These are phyloP conservation scores for Furculomyces boomerangus DNA, from an alignment of 371 early-diverging fungal genomes.

Conservation along the genomic window DNA sequence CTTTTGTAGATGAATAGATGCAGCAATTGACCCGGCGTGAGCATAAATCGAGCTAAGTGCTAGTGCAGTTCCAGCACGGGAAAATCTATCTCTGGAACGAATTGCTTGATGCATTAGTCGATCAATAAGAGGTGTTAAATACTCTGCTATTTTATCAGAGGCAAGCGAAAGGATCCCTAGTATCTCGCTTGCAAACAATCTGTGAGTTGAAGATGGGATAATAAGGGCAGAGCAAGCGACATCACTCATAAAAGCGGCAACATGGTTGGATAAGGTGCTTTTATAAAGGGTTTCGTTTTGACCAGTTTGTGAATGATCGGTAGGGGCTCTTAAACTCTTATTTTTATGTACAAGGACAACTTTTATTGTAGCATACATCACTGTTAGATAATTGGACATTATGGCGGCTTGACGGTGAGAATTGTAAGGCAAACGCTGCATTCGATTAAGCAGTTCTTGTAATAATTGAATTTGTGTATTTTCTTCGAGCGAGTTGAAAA, in stretches of 20 bases:
- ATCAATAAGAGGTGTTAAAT: conserved; percentile 65
- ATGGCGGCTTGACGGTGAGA: conserved; percentile 57
- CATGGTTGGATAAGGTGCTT: conserved; percentile 2
- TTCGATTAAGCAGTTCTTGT: conserved; percentile 47
- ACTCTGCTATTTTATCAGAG: conserved; percentile 37
- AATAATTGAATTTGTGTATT: conserved; percentile 54
- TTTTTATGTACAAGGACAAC: background rate
- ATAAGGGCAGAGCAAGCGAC: conserved; percentile 35
- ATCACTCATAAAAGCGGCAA: conserved; percentile 17
- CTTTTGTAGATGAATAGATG: conserved; percentile 62
- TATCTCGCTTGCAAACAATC: conserved; percentile 62
- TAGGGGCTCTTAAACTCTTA: background rate
- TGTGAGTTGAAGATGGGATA: conserved; percentile 48
- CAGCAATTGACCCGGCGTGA: conserved; percentile 80
- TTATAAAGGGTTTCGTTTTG: background rate
- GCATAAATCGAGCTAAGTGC: conserved; percentile 79
- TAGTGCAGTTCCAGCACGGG: conserved; percentile 75
- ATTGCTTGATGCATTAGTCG: conserved; percentile 72
- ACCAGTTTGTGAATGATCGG: background rate
- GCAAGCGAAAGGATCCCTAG: conserved; percentile 64
- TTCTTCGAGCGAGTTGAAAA: conserved; percentile 41
- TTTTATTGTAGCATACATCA: conserved; percentile 20
- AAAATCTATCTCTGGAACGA: conserved; percentile 80
- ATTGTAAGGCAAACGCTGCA: conserved; percentile 42
- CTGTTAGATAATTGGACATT: conserved; percentile 56